Evolutionary conservation across 2,329 filamentous ascomycete genomes (phyloP).

Genomic region (Colletotrichum simmondsii): DNA sequence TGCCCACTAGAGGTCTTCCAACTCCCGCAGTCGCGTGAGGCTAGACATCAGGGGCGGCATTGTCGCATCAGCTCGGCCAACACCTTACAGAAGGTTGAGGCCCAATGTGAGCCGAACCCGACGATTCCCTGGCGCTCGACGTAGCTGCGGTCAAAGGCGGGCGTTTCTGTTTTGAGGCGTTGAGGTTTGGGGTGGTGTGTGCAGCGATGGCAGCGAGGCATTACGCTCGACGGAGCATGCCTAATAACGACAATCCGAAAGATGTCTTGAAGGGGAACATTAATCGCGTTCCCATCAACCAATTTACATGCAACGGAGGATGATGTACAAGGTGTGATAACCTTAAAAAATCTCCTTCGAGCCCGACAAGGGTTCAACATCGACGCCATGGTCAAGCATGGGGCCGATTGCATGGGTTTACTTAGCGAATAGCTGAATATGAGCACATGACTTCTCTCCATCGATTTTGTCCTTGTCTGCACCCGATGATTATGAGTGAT

Average conservation of each 20-base stretch:
- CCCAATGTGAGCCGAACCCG: too few species aligned
- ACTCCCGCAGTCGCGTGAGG: background rate
- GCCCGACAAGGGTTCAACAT: constrained; percentile 24
- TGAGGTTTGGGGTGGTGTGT: constrained; percentile 1
- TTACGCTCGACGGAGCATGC: background rate
- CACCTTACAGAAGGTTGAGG: background rate
- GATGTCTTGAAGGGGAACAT: background rate
- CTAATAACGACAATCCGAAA: background rate
- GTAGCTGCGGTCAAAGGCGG: background rate
- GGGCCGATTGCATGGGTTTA: constrained; percentile 17
- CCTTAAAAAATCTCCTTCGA: constrained; percentile 11
- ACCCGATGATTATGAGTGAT: background rate
- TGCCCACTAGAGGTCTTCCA: constrained; percentile 48
- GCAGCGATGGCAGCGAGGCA: constrained; percentile 4
- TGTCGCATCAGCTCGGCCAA: background rate
- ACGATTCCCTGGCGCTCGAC: background rate
- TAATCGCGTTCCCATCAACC: background rate
- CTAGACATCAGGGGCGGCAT: background rate
- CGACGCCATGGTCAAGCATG: background rate
- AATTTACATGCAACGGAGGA: constrained; percentile 9
- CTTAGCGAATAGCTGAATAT: constrained; percentile 9
- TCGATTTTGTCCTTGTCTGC: background rate
- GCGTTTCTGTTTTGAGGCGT: background rate
- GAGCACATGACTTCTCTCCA: constrained; percentile 9
- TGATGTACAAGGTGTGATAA: background rate